Evolutionary conservation across 23 red algal genomes (phyloP), one percentile per base, ranked within the genome.

Genomic region (Agarophyton chilense): DNA sequence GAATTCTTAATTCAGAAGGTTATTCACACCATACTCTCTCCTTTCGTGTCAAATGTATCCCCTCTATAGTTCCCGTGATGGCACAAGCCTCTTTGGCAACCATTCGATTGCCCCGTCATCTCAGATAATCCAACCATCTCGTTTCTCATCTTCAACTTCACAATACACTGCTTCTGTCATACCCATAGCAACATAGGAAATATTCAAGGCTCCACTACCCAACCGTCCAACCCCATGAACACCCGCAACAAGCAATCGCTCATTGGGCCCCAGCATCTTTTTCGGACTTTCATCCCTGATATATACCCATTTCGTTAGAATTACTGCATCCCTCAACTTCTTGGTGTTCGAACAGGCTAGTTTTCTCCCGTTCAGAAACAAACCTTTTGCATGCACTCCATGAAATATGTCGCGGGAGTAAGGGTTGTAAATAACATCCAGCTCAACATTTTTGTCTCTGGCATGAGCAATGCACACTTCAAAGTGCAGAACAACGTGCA

Each of bases 81-180:
- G 87, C 97, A n/a, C 97, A 93, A 10, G 97, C 97, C 38, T 99
- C 97, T 38, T 96, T 78, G 16, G 90, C 97, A 32, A 99, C 85
- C 18, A 99, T n/a, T n/a, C 72, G 34, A 65, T 54, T 4, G 76
- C 97, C 10, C 93, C 97, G 35, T 95, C 83, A 67, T 99, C 97
- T 93, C 97, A 99, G 13, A 94, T 57, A 40, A 94, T 63, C 81
- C 92, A 94, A 28, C 78, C 84, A 56, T 95, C 93, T 45, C 90
- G 78, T 40, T 61, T 56, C n/a, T 52, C 50, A 47, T 51, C 54
- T 71, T 72, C 77, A 40, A 94, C 84, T 50, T 91, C 81, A 29
- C 87, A 87, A 44, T 98, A 98, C 24, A 94, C 91, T 13, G 68
- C 90, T n/a, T 96, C 97, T n/a, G 95, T 74, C 32, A 90, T 77